These are phyloP conservation scores for Pterothamnion heteromorphum DNA, from an alignment of 31 red algal species.

Conservation along the genomic window DNA sequence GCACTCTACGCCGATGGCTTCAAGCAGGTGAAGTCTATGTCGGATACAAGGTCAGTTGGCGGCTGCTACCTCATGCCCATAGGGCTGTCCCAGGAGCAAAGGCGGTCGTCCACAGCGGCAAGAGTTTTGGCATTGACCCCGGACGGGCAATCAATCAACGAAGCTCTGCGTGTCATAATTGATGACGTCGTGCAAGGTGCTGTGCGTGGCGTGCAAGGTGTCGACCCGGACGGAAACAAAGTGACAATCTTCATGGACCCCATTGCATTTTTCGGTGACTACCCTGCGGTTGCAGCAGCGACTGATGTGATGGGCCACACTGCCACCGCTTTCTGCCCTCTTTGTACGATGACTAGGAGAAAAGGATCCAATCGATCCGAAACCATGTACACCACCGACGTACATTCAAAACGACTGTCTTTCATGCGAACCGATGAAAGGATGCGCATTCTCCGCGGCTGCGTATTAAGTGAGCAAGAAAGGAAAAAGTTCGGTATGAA, in stretches of 20 bases:
- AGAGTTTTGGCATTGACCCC: neutral
- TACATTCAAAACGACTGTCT: neutral
- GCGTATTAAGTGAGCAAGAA: neutral
- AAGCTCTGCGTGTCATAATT: neutral
- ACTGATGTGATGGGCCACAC: neutral
- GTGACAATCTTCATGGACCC: conserved; percentile 22
- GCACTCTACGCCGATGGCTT: no score
- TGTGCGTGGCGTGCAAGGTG: neutral
- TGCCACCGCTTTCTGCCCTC: no score
- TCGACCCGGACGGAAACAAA: neutral
- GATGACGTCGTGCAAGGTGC: neutral
- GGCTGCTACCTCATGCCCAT: neutral
- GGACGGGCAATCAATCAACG: neutral
- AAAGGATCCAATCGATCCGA: no score
- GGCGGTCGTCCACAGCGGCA: neutral
- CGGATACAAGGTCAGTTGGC: neutral
- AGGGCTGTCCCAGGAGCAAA: neutral
- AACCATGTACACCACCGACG: no score
- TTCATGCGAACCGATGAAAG: neutral
- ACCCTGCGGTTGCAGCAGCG: neutral
- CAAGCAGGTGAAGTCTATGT: neutral
- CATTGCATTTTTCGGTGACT: conserved; percentile 13
- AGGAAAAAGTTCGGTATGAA: neutral
- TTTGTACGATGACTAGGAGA: no score
- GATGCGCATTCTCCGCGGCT: neutral